Percentiles rank a stretch among this genome's conserved stretches.
Conservation (phyloP, 345 rosid genomes). For the Hibiscus mutabilis region DNA sequence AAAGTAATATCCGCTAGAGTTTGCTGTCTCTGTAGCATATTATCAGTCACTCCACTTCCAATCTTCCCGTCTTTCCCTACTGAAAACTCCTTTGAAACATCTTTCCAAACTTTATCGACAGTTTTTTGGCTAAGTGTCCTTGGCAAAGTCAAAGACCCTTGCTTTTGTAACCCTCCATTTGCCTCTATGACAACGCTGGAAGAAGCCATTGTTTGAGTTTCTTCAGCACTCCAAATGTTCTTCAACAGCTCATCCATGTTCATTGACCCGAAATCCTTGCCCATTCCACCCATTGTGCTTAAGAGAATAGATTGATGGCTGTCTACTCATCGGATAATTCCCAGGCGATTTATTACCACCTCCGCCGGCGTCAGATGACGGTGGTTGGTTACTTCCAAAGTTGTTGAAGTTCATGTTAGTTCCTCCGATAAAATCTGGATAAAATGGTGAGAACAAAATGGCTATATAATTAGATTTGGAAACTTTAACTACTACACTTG, state of each 20-base stretch:
- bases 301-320: conserved; percentile 70
- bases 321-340: conserved; percentile 41
- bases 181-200: conserved; percentile 26
- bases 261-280: conserved; percentile 94
- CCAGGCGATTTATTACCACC: conserved; percentile 36
- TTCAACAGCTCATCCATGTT: conserved; percentile 90
- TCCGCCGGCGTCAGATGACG: conserved; percentile 13
- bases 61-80: conserved; percentile 14
- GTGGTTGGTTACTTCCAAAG: conserved; percentile 35
- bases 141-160: conserved; percentile 84
- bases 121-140: conserved; percentile 81
- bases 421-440: conserved; percentile 29
- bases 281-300: conserved; percentile 56
- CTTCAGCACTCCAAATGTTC: conserved; percentile 81
- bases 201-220: conserved; percentile 43
- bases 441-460: neutral
- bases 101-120: conserved; percentile 91
- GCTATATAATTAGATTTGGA: neutral
- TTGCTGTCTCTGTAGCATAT: conserved; percentile 70
- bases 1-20: conserved; percentile 86
- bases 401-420: conserved; percentile 58
- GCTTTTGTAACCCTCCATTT: conserved; percentile 57
- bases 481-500: too few relatives aligned
- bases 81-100: conserved; percentile 49
- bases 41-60: conserved; percentile 18